A percentile compares a stretch with the other conserved stretches of the same genome.
Evolutionary conservation across 345 rosid genomes (phyloP).

Genomic region (Iberis pinnata): DNA sequence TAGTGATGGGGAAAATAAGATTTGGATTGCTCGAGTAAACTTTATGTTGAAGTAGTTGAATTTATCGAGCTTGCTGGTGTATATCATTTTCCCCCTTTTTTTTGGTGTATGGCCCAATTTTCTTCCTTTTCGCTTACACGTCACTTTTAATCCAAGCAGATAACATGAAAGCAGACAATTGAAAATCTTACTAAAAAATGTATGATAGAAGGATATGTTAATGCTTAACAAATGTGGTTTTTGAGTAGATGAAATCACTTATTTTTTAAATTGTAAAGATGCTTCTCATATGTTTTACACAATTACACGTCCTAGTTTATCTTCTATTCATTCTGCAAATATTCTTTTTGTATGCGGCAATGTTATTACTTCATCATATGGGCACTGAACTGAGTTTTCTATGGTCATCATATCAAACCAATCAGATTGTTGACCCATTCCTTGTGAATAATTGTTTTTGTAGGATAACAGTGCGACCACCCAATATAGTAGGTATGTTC

Average conservation of each 20-base stretch:
- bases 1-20: no score
- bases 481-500: constrained; percentile 68
- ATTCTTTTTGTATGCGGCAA: no score
- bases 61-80: constrained; percentile 14
- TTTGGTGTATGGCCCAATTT: neutral
- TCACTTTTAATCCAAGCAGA: constrained; percentile 3
- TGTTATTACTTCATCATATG: neutral
- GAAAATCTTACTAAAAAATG: no score
- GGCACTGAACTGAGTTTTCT: neutral
- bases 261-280: no score
- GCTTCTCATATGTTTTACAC: no score
- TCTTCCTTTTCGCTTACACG: constrained; percentile 13
- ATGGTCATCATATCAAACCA: constrained; percentile 2
- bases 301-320: no score
- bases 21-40: constrained; percentile 10
- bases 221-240: no score
- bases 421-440: constrained; percentile 7
- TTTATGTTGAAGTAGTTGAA: constrained; percentile 19
- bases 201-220: no score
- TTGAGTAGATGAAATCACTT: no score
- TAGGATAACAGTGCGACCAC: constrained; percentile 58
- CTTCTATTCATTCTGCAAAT: no score
- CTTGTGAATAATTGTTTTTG: constrained; percentile 24
- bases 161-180: constrained; percentile 4
- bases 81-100: neutral